Evolutionary conservation across 179 eudicot species (phyloP).

Genomic region (Pouteria campechiana): DNA sequence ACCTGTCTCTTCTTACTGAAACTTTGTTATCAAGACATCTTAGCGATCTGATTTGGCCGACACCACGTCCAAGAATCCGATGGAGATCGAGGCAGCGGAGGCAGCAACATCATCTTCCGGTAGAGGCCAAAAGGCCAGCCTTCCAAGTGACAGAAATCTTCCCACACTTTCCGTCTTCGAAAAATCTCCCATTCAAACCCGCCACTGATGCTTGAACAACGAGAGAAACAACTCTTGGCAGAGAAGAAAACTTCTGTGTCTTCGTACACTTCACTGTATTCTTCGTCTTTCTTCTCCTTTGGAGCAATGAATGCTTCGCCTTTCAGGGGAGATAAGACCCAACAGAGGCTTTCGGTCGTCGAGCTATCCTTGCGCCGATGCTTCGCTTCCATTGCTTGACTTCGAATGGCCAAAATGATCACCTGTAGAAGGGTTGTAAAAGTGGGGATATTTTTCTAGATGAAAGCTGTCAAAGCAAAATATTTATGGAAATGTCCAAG

Average conservation of each 20-base stretch:
- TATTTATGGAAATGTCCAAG: too few species aligned
- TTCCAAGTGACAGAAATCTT: conserved; percentile 55
- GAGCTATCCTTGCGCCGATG: conserved; percentile 23
- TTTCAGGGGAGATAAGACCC: conserved; percentile 26
- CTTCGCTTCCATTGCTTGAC: conserved; percentile 63
- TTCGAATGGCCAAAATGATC: conserved; percentile 46
- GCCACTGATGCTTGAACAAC: conserved; percentile 22
- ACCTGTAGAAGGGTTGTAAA: conserved; percentile 21
- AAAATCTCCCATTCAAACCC: conserved; percentile 28
- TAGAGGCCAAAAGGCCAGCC: conserved; percentile 97
- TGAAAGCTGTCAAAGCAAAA: not conserved
- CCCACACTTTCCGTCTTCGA: conserved; percentile 37
- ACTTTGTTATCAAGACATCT: conserved; percentile 4
- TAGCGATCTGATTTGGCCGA: conserved; percentile 14
- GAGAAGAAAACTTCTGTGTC: conserved; percentile 47
- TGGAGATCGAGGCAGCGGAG: conserved; percentile 89
- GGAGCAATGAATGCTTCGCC: conserved; percentile 22
- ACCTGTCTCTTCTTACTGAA: too few species aligned
- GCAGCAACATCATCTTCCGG: conserved; percentile 62
- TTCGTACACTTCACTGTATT: conserved; percentile 12
- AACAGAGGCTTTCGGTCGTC: conserved; percentile 21
- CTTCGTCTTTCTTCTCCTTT: conserved; percentile 5
- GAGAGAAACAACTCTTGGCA: conserved; percentile 41
- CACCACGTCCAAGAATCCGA: conserved; percentile 90
- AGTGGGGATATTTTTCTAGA: not conserved